Evolutionary conservation across 139 green algal species (phyloP).

Genomic region (Micromonas commoda): DNA sequence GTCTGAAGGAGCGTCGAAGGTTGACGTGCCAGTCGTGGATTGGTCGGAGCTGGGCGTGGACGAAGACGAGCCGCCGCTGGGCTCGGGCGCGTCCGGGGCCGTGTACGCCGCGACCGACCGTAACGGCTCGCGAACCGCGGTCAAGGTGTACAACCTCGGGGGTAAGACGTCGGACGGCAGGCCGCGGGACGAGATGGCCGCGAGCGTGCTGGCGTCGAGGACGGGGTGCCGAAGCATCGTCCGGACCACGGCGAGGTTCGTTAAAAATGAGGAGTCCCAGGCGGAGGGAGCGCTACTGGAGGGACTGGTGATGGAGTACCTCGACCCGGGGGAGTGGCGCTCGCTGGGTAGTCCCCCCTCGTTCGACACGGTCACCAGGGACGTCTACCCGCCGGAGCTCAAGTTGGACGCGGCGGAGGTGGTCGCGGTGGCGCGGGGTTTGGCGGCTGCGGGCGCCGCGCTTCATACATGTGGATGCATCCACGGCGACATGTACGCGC

Average conservation of each 20-base stretch:
- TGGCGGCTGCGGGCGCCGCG: not conserved
- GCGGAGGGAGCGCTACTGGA: not conserved
- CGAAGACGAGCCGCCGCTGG: not conserved
- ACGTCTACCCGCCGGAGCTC: not conserved
- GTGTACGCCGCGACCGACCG: not conserved
- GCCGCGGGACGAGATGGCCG: slow-evolving; percentile 19
- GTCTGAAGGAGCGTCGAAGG: too few species aligned
- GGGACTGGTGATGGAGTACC: slow-evolving; percentile 19
- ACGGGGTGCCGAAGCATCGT: not conserved
- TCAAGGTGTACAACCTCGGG: slow-evolving; percentile 23
- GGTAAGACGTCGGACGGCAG: slow-evolving; percentile 13
- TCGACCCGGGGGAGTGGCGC: not conserved
- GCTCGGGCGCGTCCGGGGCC: not conserved
- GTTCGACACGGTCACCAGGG: slow-evolving; percentile 7
- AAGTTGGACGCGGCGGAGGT: not conserved
- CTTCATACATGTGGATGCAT: not conserved
- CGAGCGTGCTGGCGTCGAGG: not conserved
- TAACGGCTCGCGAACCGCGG: not conserved
- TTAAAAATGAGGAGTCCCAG: not conserved
- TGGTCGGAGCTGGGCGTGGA: not conserved
- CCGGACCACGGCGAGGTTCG: not conserved
- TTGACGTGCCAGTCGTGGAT: not conserved
- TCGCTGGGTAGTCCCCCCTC: not conserved
- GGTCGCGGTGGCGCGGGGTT: not conserved
- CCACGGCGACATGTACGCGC: slow-evolving; percentile 27